These are phyloP conservation scores for Botrytis fragariae DNA, from an alignment of 2,329 filamentous ascomycete genomes.

Conservation along the genomic window DNA sequence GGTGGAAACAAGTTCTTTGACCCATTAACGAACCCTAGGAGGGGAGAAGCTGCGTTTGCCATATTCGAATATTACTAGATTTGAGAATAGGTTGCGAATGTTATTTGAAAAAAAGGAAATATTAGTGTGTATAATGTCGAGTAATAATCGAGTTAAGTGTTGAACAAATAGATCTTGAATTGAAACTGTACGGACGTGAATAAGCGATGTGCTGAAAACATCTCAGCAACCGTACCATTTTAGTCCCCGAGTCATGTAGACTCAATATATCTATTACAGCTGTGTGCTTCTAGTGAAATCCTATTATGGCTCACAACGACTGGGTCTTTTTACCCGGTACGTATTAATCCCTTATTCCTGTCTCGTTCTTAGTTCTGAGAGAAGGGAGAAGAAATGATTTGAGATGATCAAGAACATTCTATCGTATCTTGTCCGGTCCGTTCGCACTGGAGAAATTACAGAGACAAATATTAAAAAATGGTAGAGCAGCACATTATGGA, in stretches of 20 bases:
- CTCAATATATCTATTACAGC: background rate
- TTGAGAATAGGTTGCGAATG: background rate
- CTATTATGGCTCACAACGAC: background rate
- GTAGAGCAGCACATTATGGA: background rate
- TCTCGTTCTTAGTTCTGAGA: background rate
- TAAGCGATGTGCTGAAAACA: background rate
- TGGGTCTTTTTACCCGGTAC: background rate
- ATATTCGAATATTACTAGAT: background rate
- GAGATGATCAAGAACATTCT: background rate
- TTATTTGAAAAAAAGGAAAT: background rate
- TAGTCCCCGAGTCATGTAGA: background rate
- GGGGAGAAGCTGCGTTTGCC: background rate
- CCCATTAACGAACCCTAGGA: background rate
- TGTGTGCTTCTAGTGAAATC: background rate
- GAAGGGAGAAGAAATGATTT: background rate
- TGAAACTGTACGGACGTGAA: background rate
- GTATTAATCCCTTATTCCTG: background rate
- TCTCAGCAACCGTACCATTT: background rate
- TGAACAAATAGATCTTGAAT: background rate
- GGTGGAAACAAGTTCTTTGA: background rate
- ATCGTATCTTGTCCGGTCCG: background rate
- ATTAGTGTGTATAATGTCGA: background rate
- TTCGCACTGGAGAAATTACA: background rate
- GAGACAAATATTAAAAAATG: background rate
- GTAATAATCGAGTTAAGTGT: background rate